phyloP scores from a whole-genome alignment of 345 rosid species.

The Sapria himalayana region DNA sequence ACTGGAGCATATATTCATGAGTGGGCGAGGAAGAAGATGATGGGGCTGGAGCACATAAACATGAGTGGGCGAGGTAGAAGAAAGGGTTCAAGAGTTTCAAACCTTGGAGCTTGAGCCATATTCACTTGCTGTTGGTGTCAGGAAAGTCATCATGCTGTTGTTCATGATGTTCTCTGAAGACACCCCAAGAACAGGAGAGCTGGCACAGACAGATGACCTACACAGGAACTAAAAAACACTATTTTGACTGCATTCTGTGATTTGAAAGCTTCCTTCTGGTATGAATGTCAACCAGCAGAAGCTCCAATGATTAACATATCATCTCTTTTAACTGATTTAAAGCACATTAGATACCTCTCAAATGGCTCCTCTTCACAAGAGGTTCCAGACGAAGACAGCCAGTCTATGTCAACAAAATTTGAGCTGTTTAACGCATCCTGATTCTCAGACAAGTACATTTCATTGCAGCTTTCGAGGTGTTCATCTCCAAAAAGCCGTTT shows the following conservation, averaged over 20 bases:
- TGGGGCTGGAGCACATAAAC: too few species aligned
- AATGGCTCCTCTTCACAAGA: conserved; percentile 70
- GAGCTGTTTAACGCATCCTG: conserved; percentile 51
- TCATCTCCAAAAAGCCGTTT: conserved; percentile 57
- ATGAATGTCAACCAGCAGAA: background rate
- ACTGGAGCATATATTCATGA: too few species aligned
- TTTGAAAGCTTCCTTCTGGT: background rate
- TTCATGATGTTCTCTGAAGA: conserved; percentile 58
- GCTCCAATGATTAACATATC: background rate
- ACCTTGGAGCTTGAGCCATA: conserved; percentile 67
- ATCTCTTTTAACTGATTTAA: background rate
- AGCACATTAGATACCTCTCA: conserved; percentile 37
- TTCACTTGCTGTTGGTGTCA: conserved; percentile 42
- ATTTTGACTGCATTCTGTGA: too few species aligned
- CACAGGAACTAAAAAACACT: conserved; percentile 10
- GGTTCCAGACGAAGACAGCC: conserved; percentile 85
- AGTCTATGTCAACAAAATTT: conserved; percentile 79
- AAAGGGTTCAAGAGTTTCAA: too few species aligned
- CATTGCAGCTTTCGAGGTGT: conserved; percentile 27
- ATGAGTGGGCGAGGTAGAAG: too few species aligned
- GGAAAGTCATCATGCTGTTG: conserved; percentile 34
- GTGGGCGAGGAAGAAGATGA: too few species aligned
- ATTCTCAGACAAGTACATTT: conserved; percentile 38
- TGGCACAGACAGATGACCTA: conserved; percentile 44
- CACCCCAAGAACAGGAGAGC: conserved; percentile 29